Evolutionary conservation across 345 rosid species (phyloP).

Genomic region (Anacardium occidentale): DNA sequence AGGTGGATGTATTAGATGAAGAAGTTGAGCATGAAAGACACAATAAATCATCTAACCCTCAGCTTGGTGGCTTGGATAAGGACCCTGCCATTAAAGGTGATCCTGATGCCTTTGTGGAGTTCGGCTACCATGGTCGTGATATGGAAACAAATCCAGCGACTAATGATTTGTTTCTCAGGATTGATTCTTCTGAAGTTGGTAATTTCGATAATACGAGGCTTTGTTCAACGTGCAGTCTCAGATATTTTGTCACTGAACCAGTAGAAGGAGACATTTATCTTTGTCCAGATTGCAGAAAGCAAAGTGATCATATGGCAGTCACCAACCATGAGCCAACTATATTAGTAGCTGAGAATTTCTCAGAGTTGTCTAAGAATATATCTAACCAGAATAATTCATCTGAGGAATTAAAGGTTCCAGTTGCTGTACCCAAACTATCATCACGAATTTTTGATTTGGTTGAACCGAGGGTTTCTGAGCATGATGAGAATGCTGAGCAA

Average conservation of each 20-base stretch:
- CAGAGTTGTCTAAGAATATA: slow-evolving; percentile 23
- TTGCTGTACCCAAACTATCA: slow-evolving; percentile 27
- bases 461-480: slow-evolving; percentile 35
- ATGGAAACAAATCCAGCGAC: slow-evolving; percentile 44
- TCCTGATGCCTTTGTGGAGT: slow-evolving; percentile 45
- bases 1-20: slow-evolving; percentile 45
- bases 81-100: slow-evolving; percentile 35
- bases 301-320: slow-evolving; percentile 33
- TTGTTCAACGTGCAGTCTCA: slow-evolving; percentile 66
- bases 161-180: slow-evolving; percentile 36
- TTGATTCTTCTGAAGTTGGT: slow-evolving; percentile 43
- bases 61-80: slow-evolving; percentile 37
- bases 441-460: slow-evolving; percentile 27
- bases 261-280: slow-evolving; percentile 44
- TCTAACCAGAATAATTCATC: slow-evolving; percentile 31
- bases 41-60: slow-evolving; percentile 41
- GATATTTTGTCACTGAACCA: slow-evolving; percentile 42
- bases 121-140: slow-evolving; percentile 33
- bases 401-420: slow-evolving; percentile 31
- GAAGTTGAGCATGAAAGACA: slow-evolving; percentile 37
- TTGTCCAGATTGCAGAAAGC: slow-evolving; percentile 70
- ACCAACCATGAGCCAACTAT: slow-evolving; percentile 29
- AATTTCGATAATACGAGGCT: slow-evolving; percentile 40
- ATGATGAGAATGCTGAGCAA: slow-evolving; percentile 35
- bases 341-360: slow-evolving; percentile 31